phyloP scores from a whole-genome alignment of 2,329 filamentous ascomycete genomes.

The Neofusicoccum kwambonambiense region DNA sequence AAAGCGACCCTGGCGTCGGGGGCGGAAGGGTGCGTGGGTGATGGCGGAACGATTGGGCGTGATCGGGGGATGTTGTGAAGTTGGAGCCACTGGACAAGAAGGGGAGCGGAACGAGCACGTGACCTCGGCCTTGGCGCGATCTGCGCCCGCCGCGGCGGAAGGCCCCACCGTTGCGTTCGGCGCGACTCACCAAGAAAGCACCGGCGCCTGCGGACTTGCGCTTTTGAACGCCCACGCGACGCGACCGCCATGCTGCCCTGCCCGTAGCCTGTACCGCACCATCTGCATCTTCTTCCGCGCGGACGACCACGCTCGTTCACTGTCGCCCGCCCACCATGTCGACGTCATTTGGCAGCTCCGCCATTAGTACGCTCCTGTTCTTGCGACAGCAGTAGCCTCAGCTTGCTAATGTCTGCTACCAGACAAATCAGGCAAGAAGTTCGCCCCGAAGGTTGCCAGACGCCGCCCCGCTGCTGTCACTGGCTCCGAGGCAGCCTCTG shows the following conservation, averaged over 20 bases:
- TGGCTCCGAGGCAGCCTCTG: slow-evolving; percentile 24
- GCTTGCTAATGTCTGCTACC: slow-evolving; percentile 8
- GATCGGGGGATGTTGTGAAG: slow-evolving; percentile 18
- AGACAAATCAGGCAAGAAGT: slow-evolving; percentile 48
- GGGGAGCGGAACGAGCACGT: slow-evolving; percentile 15
- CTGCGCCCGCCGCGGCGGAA: neutral
- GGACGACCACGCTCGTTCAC: neutral
- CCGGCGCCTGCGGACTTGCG: neutral
- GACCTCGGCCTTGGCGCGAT: neutral
- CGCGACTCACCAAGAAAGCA: slow-evolving; percentile 9
- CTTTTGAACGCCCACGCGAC: neutral
- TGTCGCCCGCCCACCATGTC: slow-evolving; percentile 35
- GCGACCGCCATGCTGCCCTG: slow-evolving; percentile 2
- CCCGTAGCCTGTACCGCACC: neutral
- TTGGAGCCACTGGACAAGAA: slow-evolving; percentile 13
- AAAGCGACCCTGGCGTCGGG: slow-evolving; percentile 9
- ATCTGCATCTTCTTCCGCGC: neutral
- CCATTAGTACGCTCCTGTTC: slow-evolving; percentile 44
- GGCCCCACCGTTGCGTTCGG: neutral
- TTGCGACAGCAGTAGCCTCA: slow-evolving; percentile 20
- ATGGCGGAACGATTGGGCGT: slow-evolving; percentile 12
- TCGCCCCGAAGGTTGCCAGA: slow-evolving; percentile 49
- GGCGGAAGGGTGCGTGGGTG: slow-evolving; percentile 5
- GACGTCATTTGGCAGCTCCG: slow-evolving; percentile 50
- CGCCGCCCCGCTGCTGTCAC: slow-evolving; percentile 37